Base-by-base conservation (phyloP, 176 grass and related monocot genomes). In the Aegilops sharonensis region DNA sequence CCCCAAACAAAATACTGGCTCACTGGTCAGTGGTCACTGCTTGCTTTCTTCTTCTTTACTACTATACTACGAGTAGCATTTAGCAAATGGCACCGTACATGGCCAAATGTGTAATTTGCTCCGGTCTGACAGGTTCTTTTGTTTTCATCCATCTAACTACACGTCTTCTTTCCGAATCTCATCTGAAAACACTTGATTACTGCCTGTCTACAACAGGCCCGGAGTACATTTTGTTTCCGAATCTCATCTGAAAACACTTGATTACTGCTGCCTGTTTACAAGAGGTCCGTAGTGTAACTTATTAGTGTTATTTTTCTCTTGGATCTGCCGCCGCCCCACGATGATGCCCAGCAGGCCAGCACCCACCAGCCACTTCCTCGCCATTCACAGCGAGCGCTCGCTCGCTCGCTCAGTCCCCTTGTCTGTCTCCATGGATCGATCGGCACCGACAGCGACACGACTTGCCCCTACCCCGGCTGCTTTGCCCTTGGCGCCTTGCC, bases 361-460 rank as follows among this genome's bases (percentile, higher is more conserved):
- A 45, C 36, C 68, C 20, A 20, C 72, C 72, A 24, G 3, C 23
- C 72, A 75, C 40, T 59, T 59, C 7, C 56, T 21, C n/a, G 8
- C 60, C 60, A 24, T 10, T 23, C 23, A 24, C 72, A 42, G 72
- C 9, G 39, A 21, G n/a, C 70, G 11, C 21, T 23, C 9, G 37
- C 39, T 39, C 17, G 14, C 36, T 29, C 27, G 27, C 25, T 30
- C 63, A 2, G 68, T 14, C 70, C 6, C 1, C 37, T 10, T n/a
- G 21, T 4, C n/a, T 47, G 45, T 15, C 70, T 14, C 70, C 42
- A 35, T 35, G 34, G 34, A 31, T 74, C 11, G 72, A 75, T 18
- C 27, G 47, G 73, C 73, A 48, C 73, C 73, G 73, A 76, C 73
- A 76, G 45, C 8, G 45, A 76, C 72, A 18, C 72, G 42, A 15